Conservation (phyloP, 2,329 filamentous ascomycete genomes). For the Chalaropsis ovoidea region DNA sequence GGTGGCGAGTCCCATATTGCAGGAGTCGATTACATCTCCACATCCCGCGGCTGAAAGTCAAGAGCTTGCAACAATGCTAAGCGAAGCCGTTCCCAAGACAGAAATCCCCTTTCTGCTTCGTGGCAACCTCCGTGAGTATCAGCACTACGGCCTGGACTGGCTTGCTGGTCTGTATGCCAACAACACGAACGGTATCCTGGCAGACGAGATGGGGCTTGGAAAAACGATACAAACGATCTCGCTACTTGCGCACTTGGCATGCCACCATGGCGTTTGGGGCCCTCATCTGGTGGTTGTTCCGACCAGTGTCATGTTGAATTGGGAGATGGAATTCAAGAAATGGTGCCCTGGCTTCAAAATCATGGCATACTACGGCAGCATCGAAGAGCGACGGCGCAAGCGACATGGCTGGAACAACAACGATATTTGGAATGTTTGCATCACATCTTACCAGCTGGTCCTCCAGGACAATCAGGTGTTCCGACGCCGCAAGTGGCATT, state of each 20-base stretch:
- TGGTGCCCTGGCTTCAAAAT: conserved; percentile 98
- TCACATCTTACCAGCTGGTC: conserved; percentile 95
- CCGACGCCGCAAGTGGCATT: conserved; percentile 88
- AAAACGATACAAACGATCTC: conserved; percentile 99
- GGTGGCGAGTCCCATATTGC: neutral
- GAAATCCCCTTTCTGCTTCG: conserved; percentile 73
- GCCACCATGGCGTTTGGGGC: conserved; percentile 84
- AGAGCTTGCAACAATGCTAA: conserved; percentile 27
- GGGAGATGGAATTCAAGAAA: conserved; percentile 99
- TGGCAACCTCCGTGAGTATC: conserved; percentile 86
- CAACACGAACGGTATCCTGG: conserved; percentile 88
- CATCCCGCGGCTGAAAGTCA: neutral
- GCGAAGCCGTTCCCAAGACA: conserved; percentile 43
- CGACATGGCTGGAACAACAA: conserved; percentile 88
- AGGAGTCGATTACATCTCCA: neutral
- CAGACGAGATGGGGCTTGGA: conserved; percentile 96
- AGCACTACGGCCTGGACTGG: conserved; percentile 96
- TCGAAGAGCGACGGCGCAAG: conserved; percentile 84
- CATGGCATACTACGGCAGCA: conserved; percentile 87
- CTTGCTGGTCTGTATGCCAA: conserved; percentile 85
- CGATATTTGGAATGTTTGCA: conserved; percentile 91
- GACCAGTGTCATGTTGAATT: conserved; percentile 97
- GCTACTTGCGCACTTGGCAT: conserved; percentile 81
- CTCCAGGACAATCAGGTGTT: conserved; percentile 90
- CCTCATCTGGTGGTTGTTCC: conserved; percentile 93